These are phyloP conservation scores for Pholiota adiposa DNA, from an alignment of 1,284 basidiomycete genomes.

Conservation along the genomic window DNA sequence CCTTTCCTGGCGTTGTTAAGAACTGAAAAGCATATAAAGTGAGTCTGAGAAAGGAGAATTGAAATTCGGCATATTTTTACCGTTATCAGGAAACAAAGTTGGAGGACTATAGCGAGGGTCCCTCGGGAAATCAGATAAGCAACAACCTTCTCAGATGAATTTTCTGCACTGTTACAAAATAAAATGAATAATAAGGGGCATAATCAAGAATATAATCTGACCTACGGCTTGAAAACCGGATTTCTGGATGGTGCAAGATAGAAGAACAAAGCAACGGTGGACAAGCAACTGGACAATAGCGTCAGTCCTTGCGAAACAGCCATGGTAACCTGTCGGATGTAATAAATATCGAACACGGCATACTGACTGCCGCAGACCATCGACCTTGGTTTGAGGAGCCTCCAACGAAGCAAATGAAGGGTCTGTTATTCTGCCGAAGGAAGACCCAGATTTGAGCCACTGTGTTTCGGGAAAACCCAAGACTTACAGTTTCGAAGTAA, in stretches of 20 bases:
- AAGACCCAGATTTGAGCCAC: not conserved
- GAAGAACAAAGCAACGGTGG: not conserved
- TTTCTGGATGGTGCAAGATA: not conserved
- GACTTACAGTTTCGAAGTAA: not conserved
- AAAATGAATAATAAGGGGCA: slow-evolving; percentile 7
- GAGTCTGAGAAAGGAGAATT: not conserved
- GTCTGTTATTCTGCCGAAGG: not conserved
- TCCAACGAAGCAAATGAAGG: not conserved
- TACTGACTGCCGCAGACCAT: not conserved
- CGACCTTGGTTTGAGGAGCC: not conserved
- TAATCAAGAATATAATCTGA: not conserved
- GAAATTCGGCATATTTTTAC: too few species aligned
- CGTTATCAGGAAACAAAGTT: slow-evolving; percentile 22
- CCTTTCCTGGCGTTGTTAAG: slow-evolving; percentile 16
- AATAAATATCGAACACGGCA: not conserved
- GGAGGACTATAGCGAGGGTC: slow-evolving; percentile 17
- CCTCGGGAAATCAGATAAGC: slow-evolving; percentile 18
- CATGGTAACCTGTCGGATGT: not conserved
- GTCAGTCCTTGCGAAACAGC: not conserved
- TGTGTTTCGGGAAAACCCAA: not conserved
- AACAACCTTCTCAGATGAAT: slow-evolving; percentile 16
- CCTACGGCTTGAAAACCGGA: not conserved
- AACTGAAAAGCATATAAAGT: slow-evolving; percentile 17
- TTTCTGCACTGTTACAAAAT: slow-evolving; percentile 13
- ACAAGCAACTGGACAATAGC: not conserved